Evolutionary conservation across 148 eudicot genomes (phyloP).

Genomic region (Nepenthes gracilis): DNA sequence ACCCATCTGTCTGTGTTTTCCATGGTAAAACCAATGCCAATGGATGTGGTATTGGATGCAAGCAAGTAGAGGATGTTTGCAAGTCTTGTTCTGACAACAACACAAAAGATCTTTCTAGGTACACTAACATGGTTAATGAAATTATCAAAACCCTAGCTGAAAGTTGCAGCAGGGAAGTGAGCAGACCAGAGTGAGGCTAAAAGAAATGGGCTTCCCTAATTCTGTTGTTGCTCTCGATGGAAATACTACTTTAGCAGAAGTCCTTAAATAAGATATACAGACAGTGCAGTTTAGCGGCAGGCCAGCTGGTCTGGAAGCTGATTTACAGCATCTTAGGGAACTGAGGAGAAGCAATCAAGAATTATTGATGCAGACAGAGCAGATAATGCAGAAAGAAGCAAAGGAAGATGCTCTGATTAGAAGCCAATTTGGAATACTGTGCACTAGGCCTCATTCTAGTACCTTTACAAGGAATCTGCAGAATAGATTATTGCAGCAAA

Average conservation of each 20-base stretch:
- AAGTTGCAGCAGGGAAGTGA: slow-evolving; percentile 97
- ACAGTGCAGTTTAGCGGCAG: slow-evolving; percentile 94
- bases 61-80: slow-evolving; percentile 88
- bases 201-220: slow-evolving; percentile 95
- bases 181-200: slow-evolving; percentile 84
- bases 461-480: slow-evolving; percentile 85
- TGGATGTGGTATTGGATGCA: slow-evolving; percentile 79
- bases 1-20: slow-evolving; percentile 68
- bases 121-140: slow-evolving; percentile 94
- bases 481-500: slow-evolving; percentile 84
- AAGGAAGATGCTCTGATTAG: slow-evolving; percentile 88
- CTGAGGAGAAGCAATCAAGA: slow-evolving; percentile 91
- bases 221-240: slow-evolving; percentile 90
- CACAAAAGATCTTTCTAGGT: slow-evolving; percentile 85
- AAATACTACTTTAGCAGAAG: slow-evolving; percentile 47
- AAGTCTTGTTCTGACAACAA: slow-evolving; percentile 86
- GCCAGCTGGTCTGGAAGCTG: slow-evolving; percentile 84
- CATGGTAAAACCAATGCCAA: slow-evolving; percentile 67
- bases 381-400: slow-evolving; percentile 89
- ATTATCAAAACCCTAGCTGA: slow-evolving; percentile 93
- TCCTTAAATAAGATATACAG: slow-evolving; percentile 88
- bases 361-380: slow-evolving; percentile 84
- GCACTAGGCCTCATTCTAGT: slow-evolving; percentile 98
- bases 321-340: slow-evolving; percentile 83
- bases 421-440: slow-evolving; percentile 82